Conservation (phyloP, 805 yeast species). For the Grigorovia jiainica region DNA sequence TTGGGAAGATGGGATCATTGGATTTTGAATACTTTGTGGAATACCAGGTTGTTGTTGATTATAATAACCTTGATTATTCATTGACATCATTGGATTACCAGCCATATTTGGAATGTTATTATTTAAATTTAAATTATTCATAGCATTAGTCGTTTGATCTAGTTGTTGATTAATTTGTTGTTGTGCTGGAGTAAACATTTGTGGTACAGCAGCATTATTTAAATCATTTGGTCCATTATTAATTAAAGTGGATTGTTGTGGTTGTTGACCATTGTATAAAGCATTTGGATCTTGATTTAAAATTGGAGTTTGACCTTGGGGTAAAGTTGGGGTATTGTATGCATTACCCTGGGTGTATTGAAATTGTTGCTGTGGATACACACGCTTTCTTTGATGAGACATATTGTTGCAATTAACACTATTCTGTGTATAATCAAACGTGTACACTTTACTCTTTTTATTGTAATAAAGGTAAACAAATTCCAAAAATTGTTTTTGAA, state of each 20-base stretch:
- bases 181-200: constrained; percentile 20
- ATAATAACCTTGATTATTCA: constrained; percentile 2
- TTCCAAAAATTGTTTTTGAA: too few relatives aligned
- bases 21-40: constrained; percentile 4
- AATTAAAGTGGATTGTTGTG: background rate
- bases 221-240: background rate
- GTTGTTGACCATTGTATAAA: background rate
- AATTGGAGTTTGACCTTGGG: constrained; percentile 2
- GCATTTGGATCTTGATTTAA: constrained; percentile 1
- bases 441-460: background rate
- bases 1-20: background rate
- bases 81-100: background rate
- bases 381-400: constrained; percentile 38
- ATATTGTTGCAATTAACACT: constrained; percentile 7
- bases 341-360: constrained; percentile 3
- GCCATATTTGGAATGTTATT: constrained; percentile 22
- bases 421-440: too few relatives aligned
- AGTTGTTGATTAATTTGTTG: constrained; percentile 25
- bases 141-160: constrained; percentile 26
- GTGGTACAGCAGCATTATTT: background rate
- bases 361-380: constrained; percentile 31
- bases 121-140: constrained; percentile 29
- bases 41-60: constrained; percentile 17
- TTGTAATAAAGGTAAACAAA: too few relatives aligned
- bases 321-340: background rate